A percentile compares a stretch with the other conserved stretches of the same genome.
Conservation (phyloP, 768 basidiomycete genomes). For the Rhodotorula graminis region DNA sequence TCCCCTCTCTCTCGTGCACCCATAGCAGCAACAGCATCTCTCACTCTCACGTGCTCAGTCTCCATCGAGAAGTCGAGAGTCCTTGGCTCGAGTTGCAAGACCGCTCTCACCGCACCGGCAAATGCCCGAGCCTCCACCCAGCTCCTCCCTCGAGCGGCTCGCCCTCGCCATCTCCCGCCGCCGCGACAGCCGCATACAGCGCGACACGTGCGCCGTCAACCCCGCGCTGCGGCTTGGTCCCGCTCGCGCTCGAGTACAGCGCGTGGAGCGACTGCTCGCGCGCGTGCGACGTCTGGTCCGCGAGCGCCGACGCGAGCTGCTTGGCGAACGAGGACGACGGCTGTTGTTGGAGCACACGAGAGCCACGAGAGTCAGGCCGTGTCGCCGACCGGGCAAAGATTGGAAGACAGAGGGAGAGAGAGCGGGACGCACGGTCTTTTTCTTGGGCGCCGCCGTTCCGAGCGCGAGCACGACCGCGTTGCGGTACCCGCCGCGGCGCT, state of each 20-base stretch:
- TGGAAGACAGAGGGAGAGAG: not conserved
- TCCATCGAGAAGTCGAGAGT: too few relatives aligned
- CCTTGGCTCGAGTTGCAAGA: too few relatives aligned
- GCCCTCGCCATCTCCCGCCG: conserved; percentile 20
- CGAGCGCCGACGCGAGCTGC: conserved; percentile 11
- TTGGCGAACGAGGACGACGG: not conserved
- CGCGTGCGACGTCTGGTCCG: conserved; percentile 22
- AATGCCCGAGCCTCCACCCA: conserved; percentile 14
- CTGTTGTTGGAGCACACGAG: too few relatives aligned
- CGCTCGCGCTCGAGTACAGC: conserved; percentile 4
- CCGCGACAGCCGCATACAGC: not conserved
- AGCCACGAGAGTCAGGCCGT: too few relatives aligned
- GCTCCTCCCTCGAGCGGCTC: not conserved
- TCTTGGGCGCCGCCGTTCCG: not conserved
- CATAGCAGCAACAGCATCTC: not conserved
- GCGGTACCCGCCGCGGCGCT: not conserved
- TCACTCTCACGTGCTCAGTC: not conserved
- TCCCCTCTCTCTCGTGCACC: not conserved
- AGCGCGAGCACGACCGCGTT: conserved; percentile 16
- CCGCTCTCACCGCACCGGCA: conserved; percentile 6
- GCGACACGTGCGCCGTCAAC: not conserved
- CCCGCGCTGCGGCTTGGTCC: conserved; percentile 10
- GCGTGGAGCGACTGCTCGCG: conserved; percentile 21
- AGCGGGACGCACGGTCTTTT: not conserved
- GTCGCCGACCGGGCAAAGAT: too few relatives aligned